These are phyloP conservation scores for Jacaranda mimosifolia DNA, from an alignment of 257 asterid genomes.

Conservation along the genomic window DNA sequence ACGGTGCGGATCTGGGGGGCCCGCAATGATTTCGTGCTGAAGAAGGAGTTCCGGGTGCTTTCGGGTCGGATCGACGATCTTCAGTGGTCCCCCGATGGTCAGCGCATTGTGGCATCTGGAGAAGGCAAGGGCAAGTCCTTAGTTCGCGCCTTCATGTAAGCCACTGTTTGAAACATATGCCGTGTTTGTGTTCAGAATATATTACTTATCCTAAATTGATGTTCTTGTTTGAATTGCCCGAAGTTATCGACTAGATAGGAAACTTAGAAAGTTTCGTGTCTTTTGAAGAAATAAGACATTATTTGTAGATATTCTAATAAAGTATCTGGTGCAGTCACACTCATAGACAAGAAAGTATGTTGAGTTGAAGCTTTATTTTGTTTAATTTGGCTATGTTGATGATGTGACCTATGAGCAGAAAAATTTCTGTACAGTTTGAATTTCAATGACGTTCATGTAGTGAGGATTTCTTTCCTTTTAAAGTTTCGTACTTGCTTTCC, in stretches of 20 bases:
- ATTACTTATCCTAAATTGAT: too few relatives aligned
- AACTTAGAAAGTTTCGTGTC: not conserved
- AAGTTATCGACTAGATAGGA: not conserved
- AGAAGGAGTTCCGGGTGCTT: slow-evolving; percentile 87
- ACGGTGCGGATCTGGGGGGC: slow-evolving; percentile 98
- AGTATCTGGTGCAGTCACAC: not conserved
- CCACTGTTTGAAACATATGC: not conserved
- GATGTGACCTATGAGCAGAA: not conserved
- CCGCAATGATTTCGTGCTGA: slow-evolving; percentile 81
- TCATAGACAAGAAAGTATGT: not conserved
- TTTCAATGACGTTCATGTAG: not conserved
- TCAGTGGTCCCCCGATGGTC: slow-evolving; percentile 91
- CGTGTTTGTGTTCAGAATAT: not conserved
- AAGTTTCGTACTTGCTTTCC: not conserved
- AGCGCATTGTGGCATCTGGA: slow-evolving; percentile 93
- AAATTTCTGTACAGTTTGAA: slow-evolving; percentile 8
- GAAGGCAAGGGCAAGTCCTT: slow-evolving; percentile 94
- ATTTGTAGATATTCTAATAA: too few relatives aligned
- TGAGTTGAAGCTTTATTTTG: not conserved
- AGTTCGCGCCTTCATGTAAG: slow-evolving; percentile 94
- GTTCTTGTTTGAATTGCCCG: not conserved
- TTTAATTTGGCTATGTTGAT: not conserved
- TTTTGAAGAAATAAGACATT: not conserved
- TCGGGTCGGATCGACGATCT: slow-evolving; percentile 98
- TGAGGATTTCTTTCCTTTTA: not conserved